A percentile compares a stretch with the other conserved stretches of the same genome.
These are phyloP conservation scores for Penicillium paxilli DNA, from an alignment of 495 filamentous ascomycete species.

Conservation along the genomic window DNA sequence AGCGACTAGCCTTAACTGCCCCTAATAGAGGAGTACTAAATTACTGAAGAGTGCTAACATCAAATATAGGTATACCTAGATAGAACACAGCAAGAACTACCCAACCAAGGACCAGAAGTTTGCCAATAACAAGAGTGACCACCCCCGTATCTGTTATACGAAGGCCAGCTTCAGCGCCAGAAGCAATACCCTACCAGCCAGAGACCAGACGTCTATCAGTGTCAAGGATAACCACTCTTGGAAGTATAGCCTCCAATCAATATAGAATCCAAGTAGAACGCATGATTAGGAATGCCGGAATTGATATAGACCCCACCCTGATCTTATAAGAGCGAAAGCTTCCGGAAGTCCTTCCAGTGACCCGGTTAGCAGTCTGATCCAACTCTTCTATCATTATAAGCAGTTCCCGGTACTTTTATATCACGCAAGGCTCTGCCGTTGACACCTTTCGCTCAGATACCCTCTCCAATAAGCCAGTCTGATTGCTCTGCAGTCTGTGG, in stretches of 20 bases:
- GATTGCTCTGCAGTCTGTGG: conserved; percentile 13
- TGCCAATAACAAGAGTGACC: too few relatives aligned
- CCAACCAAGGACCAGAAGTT: too few relatives aligned
- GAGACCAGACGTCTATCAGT: too few relatives aligned
- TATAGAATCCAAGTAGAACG: conserved; percentile 46
- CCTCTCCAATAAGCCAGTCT: conserved; percentile 55
- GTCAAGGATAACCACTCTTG: conserved; percentile 51
- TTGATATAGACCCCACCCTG: conserved; percentile 50
- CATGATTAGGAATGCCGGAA: conserved; percentile 55
- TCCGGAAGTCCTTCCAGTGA: conserved; percentile 37
- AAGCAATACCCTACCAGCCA: too few relatives aligned
- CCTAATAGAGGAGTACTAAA: too few relatives aligned
- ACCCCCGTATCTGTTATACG: too few relatives aligned
- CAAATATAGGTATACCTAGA: too few relatives aligned
- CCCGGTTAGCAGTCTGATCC: conserved; percentile 49
- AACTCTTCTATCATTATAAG: conserved; percentile 45
- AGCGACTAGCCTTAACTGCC: too few relatives aligned
- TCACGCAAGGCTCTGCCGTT: conserved; percentile 46
- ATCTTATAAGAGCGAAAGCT: conserved; percentile 12
- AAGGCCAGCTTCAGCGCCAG: too few relatives aligned
- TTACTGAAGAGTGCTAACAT: too few relatives aligned
- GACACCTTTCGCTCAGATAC: conserved; percentile 40
- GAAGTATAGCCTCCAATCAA: conserved; percentile 50
- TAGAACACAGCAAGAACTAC: too few relatives aligned
- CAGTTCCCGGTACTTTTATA: conserved; percentile 52